Evolutionary conservation across 371 early-diverging fungal species (phyloP).

Genomic region (Mortierella sp.): DNA sequence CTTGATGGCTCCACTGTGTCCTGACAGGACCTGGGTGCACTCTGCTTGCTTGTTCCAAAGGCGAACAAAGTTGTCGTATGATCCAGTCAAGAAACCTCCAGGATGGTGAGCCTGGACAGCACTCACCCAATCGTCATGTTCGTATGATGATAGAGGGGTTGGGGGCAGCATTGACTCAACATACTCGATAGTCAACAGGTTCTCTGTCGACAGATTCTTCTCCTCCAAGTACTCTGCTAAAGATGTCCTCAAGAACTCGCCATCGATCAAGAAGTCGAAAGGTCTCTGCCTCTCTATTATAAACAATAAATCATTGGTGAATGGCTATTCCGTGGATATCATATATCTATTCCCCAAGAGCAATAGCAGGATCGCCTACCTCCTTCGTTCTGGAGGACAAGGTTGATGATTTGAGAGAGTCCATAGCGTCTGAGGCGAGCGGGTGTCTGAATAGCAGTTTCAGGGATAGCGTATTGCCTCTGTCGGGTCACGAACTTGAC

Average conservation of each 20-base stretch:
- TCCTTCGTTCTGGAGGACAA: constrained; percentile 57
- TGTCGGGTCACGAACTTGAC: constrained; percentile 88
- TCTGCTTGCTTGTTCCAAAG: constrained; percentile 85
- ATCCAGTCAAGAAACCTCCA: constrained; percentile 78
- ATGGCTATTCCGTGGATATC: constrained; percentile 56
- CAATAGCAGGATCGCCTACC: constrained; percentile 18
- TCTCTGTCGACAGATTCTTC: constrained; percentile 86
- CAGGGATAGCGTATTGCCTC: constrained; percentile 79
- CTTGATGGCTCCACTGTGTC: constrained; percentile 84
- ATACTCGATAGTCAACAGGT: constrained; percentile 90
- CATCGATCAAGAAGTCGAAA: constrained; percentile 94
- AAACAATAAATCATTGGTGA: not conserved
- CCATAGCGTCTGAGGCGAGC: constrained; percentile 86
- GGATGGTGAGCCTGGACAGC: constrained; percentile 67
- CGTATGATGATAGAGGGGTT: constrained; percentile 75
- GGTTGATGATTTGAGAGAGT: constrained; percentile 92
- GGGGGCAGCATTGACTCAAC: constrained; percentile 93
- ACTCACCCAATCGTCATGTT: constrained; percentile 96
- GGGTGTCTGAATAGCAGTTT: constrained; percentile 89
- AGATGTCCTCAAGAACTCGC: constrained; percentile 85
- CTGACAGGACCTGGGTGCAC: constrained; percentile 76
- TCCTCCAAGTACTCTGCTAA: constrained; percentile 80
- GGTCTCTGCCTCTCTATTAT: constrained; percentile 80
- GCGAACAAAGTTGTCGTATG: constrained; percentile 87
- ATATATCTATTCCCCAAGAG: not conserved